Conservation (phyloP, 2,329 filamentous ascomycete genomes). For the Proliferodiscus dingleyae region DNA sequence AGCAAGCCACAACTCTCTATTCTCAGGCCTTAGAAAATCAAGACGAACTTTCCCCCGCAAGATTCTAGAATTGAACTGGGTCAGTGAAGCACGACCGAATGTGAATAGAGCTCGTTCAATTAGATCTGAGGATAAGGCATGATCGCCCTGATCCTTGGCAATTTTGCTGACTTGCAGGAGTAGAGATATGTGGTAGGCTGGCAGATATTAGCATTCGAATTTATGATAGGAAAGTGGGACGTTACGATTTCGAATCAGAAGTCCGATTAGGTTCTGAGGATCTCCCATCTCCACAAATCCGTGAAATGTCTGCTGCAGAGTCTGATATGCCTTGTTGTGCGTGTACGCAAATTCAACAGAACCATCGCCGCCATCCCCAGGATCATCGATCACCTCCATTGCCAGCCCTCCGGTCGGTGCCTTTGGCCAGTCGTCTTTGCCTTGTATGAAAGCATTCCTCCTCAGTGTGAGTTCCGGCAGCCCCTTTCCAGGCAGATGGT, state of each 20-base stretch:
- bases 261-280: slow-evolving; percentile 72
- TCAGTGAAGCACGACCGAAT: slow-evolving; percentile 83
- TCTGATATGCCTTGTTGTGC: slow-evolving; percentile 70
- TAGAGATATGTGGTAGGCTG: slow-evolving; percentile 85
- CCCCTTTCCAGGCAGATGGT: slow-evolving; percentile 46
- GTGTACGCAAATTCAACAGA: slow-evolving; percentile 71
- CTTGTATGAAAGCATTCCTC: slow-evolving; percentile 64
- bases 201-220: slow-evolving; percentile 17
- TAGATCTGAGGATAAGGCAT: slow-evolving; percentile 78
- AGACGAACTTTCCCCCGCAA: slow-evolving; percentile 74
- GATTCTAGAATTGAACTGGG: slow-evolving; percentile 71
- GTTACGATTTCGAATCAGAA: slow-evolving; percentile 63
- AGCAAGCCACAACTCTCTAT: slow-evolving; percentile 87
- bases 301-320: slow-evolving; percentile 72
- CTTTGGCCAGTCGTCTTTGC: slow-evolving; percentile 67
- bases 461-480: slow-evolving; percentile 54
- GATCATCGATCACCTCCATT: slow-evolving; percentile 60
- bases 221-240: slow-evolving; percentile 16
- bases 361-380: slow-evolving; percentile 41
- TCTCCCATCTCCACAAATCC: slow-evolving; percentile 77
- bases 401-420: slow-evolving; percentile 71
- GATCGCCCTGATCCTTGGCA: slow-evolving; percentile 85
- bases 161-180: slow-evolving; percentile 92
- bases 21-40: slow-evolving; percentile 77
- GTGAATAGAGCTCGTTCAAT: slow-evolving; percentile 89